Percentiles rank a stretch among this genome's conserved stretches.
Evolutionary conservation across 202 grass and related monocot genomes (phyloP).

Genomic region (Zoysia matrella): DNA sequence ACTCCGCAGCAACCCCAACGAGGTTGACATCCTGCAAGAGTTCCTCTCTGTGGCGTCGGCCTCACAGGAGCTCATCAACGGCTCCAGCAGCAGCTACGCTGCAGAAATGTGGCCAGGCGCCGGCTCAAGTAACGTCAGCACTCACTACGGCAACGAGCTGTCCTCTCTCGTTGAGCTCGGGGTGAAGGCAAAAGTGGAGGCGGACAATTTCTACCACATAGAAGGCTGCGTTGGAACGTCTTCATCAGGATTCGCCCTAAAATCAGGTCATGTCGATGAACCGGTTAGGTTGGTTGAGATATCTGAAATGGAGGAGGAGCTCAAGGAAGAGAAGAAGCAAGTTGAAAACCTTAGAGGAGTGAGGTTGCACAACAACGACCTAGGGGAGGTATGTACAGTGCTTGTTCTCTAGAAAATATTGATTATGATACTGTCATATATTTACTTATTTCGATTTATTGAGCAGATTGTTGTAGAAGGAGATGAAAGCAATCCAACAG

Average conservation of each 20-base stretch:
- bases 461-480: conserved; percentile 71
- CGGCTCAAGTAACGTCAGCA: conserved; percentile 38
- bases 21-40: conserved; percentile 84
- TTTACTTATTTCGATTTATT: conserved; percentile 3
- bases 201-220: conserved; percentile 51
- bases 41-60: conserved; percentile 80
- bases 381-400: conserved; percentile 57
- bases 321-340: conserved; percentile 69
- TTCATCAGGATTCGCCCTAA: conserved; percentile 21
- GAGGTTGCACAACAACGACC: conserved; percentile 69
- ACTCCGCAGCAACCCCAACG: conserved; percentile 54
- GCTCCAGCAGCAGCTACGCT: conserved; percentile 50
- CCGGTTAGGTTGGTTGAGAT: conserved; percentile 58
- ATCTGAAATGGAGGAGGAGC: conserved; percentile 70
- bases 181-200: conserved; percentile 38
- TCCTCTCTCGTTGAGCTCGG: conserved; percentile 59
- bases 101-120: conserved; percentile 66
- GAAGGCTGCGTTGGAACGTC: conserved; percentile 48
- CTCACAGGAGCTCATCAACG: conserved; percentile 69
- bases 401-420: not conserved
- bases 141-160: conserved; percentile 51
- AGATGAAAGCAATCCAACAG: conserved; percentile 55
- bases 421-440: not conserved
- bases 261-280: conserved; percentile 43
- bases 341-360: conserved; percentile 79